Evolutionary conservation across 2,329 filamentous ascomycete species (phyloP).

Genomic region (Coleophoma eucalyptorum): DNA sequence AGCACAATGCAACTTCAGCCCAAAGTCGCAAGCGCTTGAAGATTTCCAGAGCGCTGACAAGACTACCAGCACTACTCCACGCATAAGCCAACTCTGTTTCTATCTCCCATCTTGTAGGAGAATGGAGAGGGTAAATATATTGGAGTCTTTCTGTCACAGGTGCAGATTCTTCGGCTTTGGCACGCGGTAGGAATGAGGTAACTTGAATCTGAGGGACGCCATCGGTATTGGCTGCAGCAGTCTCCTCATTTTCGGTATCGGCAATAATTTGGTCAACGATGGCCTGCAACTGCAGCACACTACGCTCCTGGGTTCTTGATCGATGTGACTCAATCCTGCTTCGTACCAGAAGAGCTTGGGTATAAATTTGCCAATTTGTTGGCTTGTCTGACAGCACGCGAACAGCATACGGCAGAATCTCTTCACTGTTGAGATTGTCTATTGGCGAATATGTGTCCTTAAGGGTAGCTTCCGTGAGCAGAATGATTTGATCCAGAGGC

Average conservation of each 20-base stretch:
- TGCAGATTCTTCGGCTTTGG: conserved; percentile 74
- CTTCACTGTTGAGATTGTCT: conserved; percentile 85
- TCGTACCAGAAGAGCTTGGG: conserved; percentile 83
- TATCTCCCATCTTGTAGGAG: conserved; percentile 88
- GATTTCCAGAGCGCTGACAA: conserved; percentile 89
- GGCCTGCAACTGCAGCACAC: conserved; percentile 88
- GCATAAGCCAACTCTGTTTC: conserved; percentile 88
- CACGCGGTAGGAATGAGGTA: conserved; percentile 76
- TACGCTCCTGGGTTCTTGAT: conserved; percentile 83
- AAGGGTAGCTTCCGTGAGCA: conserved; percentile 83
- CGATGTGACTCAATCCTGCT: conserved; percentile 87
- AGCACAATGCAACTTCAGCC: conserved; percentile 89
- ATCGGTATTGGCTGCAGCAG: conserved; percentile 13
- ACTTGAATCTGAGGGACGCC: conserved; percentile 45
- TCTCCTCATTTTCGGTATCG: conserved; percentile 53
- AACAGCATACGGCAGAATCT: conserved; percentile 86
- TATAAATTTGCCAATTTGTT: conserved; percentile 98
- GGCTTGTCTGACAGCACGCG: conserved; percentile 84
- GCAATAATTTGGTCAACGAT: conserved; percentile 93
- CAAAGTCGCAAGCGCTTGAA: conserved; percentile 92
- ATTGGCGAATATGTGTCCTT: conserved; percentile 82
- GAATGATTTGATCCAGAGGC: conserved; percentile 83
- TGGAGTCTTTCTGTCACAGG: conserved; percentile 70
- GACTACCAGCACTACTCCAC: conserved; percentile 86
- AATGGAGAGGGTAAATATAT: conserved; percentile 80